Evolutionary conservation across 306 rosid genomes (phyloP).

Genomic region (Biancaea sappan): DNA sequence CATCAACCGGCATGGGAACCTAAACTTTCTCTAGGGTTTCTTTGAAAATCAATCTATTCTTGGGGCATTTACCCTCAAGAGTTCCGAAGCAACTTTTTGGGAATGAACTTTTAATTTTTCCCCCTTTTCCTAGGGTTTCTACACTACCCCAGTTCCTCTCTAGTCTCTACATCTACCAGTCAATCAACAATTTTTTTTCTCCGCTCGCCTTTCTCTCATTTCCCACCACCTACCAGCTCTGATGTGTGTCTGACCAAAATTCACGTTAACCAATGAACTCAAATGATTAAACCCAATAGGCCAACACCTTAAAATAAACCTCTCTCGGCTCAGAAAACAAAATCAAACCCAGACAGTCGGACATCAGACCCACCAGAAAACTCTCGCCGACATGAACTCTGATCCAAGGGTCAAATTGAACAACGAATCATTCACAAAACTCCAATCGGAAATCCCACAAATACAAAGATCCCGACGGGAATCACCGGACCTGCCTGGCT

Average conservation of each 20-base stretch:
- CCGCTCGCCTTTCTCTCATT: constrained; percentile 30
- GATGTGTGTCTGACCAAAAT: constrained; percentile 57
- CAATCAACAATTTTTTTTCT: constrained; percentile 40
- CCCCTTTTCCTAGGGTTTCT: constrained; percentile 41
- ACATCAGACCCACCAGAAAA: constrained; percentile 14
- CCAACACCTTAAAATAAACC: constrained; percentile 27
- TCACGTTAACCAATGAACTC: constrained; percentile 53
- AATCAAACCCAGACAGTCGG: background rate
- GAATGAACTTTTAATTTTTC: constrained; percentile 35
- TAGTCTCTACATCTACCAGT: constrained; percentile 62
- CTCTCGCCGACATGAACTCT: constrained; percentile 25
- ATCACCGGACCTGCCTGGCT: background rate
- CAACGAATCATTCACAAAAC: background rate
- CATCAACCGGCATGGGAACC: constrained; percentile 64
- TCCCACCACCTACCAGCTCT: constrained; percentile 73
- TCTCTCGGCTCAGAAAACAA: constrained; percentile 31
- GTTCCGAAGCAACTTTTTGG: constrained; percentile 41
- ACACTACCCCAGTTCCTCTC: constrained; percentile 19
- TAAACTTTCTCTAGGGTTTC: constrained; percentile 11
- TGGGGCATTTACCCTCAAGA: constrained; percentile 44
- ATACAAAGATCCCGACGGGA: constrained; percentile 21
- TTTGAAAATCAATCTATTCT: constrained; percentile 32
- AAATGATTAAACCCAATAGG: constrained; percentile 56
- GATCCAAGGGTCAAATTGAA: constrained; percentile 40
- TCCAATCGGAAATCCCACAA: background rate